phyloP scores from a whole-genome alignment of 116 monocot genomes.

The Trichopus zeylanicus region DNA sequence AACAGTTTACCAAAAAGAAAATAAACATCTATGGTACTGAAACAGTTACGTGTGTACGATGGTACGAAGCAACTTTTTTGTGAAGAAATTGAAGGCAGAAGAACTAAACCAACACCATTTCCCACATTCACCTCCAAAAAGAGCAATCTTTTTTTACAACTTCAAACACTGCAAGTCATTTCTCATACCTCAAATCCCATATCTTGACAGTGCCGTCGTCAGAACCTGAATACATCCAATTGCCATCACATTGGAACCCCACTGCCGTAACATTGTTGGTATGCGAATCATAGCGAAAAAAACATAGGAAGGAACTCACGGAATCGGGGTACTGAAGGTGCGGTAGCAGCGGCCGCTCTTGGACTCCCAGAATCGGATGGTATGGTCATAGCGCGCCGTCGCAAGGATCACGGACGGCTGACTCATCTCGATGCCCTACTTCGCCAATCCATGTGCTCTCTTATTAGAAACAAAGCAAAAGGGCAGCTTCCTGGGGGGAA shows the following conservation, averaged over 20 bases:
- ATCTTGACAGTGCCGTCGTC: conserved; percentile 98
- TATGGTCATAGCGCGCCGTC: conserved; percentile 71
- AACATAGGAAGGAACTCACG: conserved; percentile 19
- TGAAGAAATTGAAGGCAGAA: too few relatives aligned
- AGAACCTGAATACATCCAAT: conserved; percentile 99
- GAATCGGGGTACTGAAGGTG: conserved; percentile 64
- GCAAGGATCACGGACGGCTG: conserved; percentile 66
- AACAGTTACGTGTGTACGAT: too few relatives aligned
- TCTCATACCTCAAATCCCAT: conserved; percentile 88
- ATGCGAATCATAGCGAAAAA: conserved; percentile 73
- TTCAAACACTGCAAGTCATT: too few relatives aligned
- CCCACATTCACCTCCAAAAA: not conserved
- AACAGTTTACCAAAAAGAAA: not conserved
- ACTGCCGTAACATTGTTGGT: conserved; percentile 95
- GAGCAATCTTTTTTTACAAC: too few relatives aligned
- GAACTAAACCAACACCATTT: not conserved
- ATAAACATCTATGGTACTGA: not conserved
- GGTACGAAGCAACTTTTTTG: too few relatives aligned
- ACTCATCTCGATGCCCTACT: conserved; percentile 19
- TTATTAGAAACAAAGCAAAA: too few relatives aligned
- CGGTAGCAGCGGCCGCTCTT: conserved; percentile 80
- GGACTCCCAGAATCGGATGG: conserved; percentile 79
- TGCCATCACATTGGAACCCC: conserved; percentile 92
- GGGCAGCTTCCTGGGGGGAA: too few relatives aligned
- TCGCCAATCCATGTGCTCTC: not conserved